Evolutionary conservation across 2,329 filamentous ascomycete species (phyloP).

Genomic region (Beauveria sp.): DNA sequence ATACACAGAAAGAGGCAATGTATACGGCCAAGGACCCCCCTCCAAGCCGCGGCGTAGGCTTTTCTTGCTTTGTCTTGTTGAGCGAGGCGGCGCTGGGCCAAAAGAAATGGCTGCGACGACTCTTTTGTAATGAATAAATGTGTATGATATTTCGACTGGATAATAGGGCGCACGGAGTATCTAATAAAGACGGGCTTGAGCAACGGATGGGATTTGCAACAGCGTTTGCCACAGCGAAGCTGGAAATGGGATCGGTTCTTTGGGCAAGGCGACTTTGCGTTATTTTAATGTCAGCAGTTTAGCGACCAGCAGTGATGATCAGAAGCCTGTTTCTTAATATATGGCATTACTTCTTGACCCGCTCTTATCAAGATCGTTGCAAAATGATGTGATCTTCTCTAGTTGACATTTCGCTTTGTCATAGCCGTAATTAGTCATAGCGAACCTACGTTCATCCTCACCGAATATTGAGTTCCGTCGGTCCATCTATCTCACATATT

Average conservation of each 20-base stretch:
- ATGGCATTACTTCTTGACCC: background rate
- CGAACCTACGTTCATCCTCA: background rate
- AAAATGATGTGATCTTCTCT: background rate
- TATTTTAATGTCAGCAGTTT: background rate
- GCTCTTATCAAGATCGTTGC: too few relatives aligned
- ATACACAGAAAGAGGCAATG: constrained; percentile 24
- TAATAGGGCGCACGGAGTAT: background rate
- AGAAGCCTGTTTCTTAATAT: background rate
- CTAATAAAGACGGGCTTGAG: background rate
- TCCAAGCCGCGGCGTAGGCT: constrained; percentile 1
- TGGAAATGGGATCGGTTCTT: background rate
- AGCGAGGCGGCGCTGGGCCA: too few relatives aligned
- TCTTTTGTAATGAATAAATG: background rate
- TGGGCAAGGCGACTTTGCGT: background rate
- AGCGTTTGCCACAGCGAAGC: background rate
- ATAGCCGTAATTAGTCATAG: background rate
- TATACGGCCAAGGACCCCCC: constrained; percentile 21
- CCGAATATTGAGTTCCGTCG: background rate
- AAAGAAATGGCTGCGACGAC: too few relatives aligned
- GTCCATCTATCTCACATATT: background rate
- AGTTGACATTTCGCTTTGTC: background rate
- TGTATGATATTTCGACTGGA: background rate
- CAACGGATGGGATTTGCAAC: background rate
- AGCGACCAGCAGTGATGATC: background rate
- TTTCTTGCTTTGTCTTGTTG: background rate